Percentiles rank a stretch among this genome's conserved stretches.
Evolutionary conservation across 129 eudicot species (phyloP).

Genomic region (Tanacetum coccineum): DNA sequence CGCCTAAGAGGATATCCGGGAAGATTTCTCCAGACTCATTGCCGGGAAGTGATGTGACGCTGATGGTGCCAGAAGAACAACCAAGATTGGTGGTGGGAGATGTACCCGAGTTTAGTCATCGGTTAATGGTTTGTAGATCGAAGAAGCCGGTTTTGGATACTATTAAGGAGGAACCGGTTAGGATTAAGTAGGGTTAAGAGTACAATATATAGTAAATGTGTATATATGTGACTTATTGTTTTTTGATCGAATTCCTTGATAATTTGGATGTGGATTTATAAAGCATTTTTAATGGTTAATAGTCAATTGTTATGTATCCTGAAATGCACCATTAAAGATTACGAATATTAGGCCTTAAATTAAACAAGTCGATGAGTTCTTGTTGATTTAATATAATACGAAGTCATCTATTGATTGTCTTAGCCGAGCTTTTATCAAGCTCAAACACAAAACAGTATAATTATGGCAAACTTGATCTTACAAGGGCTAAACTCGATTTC

Average conservation of each 20-base stretch:
- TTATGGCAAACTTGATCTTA: too few species aligned
- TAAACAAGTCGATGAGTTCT: too few species aligned
- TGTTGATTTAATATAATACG: too few species aligned
- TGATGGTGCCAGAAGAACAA: constrained; percentile 14
- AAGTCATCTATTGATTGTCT: too few species aligned
- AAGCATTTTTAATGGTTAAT: background rate
- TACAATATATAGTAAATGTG: constrained; percentile 14
- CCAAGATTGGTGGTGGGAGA: constrained; percentile 39
- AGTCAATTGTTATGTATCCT: too few species aligned
- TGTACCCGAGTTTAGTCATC: constrained; percentile 33
- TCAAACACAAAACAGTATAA: too few species aligned
- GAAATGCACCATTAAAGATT: background rate
- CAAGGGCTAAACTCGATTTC: too few species aligned
- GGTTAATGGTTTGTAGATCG: constrained; percentile 46
- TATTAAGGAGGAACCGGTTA: constrained; percentile 57
- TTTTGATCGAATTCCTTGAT: background rate
- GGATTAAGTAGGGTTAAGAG: constrained; percentile 26
- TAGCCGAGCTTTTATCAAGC: too few species aligned
- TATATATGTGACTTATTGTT: constrained; percentile 12
- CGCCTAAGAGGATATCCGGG: constrained; percentile 47
- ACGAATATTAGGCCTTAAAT: background rate
- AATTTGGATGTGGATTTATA: constrained; percentile 7
- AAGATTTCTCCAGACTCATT: constrained; percentile 29
- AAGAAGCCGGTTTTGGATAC: constrained; percentile 66
- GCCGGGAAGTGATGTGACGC: background rate